Percentiles rank a stretch among this genome's conserved stretches.
phyloP scores from a whole-genome alignment of 2,329 filamentous ascomycete species.

The Pseudogymnoascus sp. region DNA sequence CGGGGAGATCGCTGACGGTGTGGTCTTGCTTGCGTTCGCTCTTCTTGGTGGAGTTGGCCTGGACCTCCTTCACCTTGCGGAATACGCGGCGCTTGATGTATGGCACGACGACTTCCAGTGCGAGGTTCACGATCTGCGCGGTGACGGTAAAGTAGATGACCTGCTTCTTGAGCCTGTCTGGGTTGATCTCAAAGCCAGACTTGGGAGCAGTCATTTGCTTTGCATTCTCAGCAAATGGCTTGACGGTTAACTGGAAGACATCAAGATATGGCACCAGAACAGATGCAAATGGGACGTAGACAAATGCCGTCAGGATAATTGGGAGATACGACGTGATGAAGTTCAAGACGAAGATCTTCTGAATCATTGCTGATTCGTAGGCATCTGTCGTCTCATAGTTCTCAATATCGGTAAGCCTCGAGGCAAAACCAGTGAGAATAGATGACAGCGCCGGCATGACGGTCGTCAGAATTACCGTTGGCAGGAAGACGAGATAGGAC shows the following conservation, averaged over 20 bases:
- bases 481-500: slow-evolving; percentile 76
- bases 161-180: slow-evolving; percentile 74
- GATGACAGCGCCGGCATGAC: slow-evolving; percentile 71
- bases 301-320: slow-evolving; percentile 85
- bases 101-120: slow-evolving; percentile 76
- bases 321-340: slow-evolving; percentile 94
- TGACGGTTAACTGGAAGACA: slow-evolving; percentile 67
- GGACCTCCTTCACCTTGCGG: slow-evolving; percentile 70
- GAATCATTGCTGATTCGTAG: slow-evolving; percentile 74
- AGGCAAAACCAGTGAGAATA: slow-evolving; percentile 68
- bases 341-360: slow-evolving; percentile 92
- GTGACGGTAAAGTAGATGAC: slow-evolving; percentile 96
- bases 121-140: slow-evolving; percentile 81
- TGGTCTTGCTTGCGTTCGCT: slow-evolving; percentile 25
- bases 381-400: slow-evolving; percentile 87
- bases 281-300: slow-evolving; percentile 87
- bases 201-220: slow-evolving; percentile 54
- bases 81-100: slow-evolving; percentile 73
- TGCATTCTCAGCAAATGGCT: slow-evolving; percentile 66
- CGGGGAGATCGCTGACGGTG: slow-evolving; percentile 56
- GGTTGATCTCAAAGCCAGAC: slow-evolving; percentile 70
- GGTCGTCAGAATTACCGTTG: slow-evolving; percentile 78
- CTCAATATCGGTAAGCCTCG: slow-evolving; percentile 70
- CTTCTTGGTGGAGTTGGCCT: slow-evolving; percentile 51
- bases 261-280: slow-evolving; percentile 79